A percentile compares a stretch with the other conserved stretches of the same genome.
Evolutionary conservation across 441 rosid genomes (phyloP).

Genomic region (Viola pubescens): DNA sequence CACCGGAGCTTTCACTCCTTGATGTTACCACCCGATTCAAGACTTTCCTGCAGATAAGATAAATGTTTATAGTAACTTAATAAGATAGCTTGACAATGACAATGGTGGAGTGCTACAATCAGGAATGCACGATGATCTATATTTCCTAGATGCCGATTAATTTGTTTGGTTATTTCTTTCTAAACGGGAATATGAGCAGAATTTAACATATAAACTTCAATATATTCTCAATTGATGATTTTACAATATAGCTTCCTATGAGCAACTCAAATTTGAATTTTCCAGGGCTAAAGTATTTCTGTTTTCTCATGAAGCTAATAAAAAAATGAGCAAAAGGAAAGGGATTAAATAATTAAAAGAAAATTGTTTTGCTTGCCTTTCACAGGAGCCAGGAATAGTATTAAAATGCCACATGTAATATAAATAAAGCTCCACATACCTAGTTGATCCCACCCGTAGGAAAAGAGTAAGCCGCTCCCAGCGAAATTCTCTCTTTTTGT

Average conservation of each 20-base stretch:
- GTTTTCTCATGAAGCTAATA: too few relatives aligned
- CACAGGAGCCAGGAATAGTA: too few relatives aligned
- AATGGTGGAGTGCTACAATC: not conserved
- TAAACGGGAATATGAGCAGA: too few relatives aligned
- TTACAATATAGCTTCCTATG: too few relatives aligned
- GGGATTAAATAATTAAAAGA: not conserved
- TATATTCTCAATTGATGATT: too few relatives aligned
- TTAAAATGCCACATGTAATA: too few relatives aligned
- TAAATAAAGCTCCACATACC: conserved; percentile 30
- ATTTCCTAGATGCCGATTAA: not conserved
- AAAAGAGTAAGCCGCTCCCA: conserved; percentile 81
- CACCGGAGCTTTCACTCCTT: conserved; percentile 31
- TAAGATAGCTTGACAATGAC: not conserved
- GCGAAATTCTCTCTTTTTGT: conserved; percentile 70
- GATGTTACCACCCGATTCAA: conserved; percentile 29
- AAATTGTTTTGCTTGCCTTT: not conserved
- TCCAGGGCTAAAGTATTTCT: too few relatives aligned
- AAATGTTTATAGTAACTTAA: conserved; percentile 2
- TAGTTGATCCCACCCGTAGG: conserved; percentile 53
- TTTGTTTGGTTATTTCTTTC: not conserved
- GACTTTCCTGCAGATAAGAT: conserved; percentile 44
- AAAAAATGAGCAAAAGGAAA: too few relatives aligned
- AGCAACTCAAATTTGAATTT: too few relatives aligned
- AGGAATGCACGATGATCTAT: not conserved
- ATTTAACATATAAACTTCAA: too few relatives aligned